Evolutionary conservation across 2,329 filamentous ascomycete species (phyloP), one percentile per base, ranked within the genome.

Genomic region (Claviceps pazoutovae): DNA sequence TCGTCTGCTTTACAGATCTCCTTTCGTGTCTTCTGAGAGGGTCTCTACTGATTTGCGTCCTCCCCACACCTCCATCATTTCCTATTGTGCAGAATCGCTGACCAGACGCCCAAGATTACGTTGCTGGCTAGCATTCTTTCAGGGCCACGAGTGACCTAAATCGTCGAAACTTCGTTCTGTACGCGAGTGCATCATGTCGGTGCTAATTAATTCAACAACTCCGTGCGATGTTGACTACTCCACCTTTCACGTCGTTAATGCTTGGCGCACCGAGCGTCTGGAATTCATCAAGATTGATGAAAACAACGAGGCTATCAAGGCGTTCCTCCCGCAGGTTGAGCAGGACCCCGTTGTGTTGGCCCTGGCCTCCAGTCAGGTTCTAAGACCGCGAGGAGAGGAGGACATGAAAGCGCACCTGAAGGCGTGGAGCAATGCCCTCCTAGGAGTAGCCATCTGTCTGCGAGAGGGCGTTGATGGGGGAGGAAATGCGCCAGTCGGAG

Each of bases 401-500:
- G 57, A 58, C 19, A 47, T 58, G 2, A 48, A 55, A 21, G 52
- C 50, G 21, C 51, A 54, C 5, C 46, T 53, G 4, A 49, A 54
- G 46, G 50, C 51, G 39, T 37, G 39, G 19, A 34, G 50, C 43
- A 56, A 57, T 21, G 26, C 57, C 17, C 55, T 56, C n/a, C 55
- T 60, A 11, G 55, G 53, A 46, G 56, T 60, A 21, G 56, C 53
- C 30, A 55, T 59, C 16, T 59, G 55, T 23, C 56, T 60, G 3
- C 42, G 49, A 14, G 52, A 56, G 23, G 39, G 36, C 36, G 37
- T 44, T 5, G 41, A 45, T 34, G 30, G 42, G 9, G 43, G 45
- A 13, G 44, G 16, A 37, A 36, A 46, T 23, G 21, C 23, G 37
- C 41, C 26, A 34, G 50, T 37, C 23, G 21, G 62, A 44, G 23